phyloP scores from a whole-genome alignment of 805 yeast species.

The Zygosaccharomyces kombuchaensis region DNA sequence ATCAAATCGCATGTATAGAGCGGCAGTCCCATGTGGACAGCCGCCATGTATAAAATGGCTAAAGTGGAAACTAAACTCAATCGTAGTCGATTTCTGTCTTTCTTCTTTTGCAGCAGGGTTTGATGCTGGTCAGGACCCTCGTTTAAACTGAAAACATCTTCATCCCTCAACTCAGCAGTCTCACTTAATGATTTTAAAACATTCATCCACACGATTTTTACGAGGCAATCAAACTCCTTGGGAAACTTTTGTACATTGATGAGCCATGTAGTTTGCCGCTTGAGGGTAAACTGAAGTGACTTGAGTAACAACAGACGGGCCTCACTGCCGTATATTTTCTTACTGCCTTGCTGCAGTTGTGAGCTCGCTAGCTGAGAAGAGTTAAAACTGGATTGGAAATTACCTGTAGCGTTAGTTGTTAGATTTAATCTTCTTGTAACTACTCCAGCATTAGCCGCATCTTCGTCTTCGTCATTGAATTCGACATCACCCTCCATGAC shows the following conservation, averaged over 20 bases:
- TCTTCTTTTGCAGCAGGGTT: slow-evolving; percentile 6
- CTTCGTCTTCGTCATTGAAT: slow-evolving; percentile 78
- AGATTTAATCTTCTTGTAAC: slow-evolving; percentile 54
- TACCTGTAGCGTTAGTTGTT: slow-evolving; percentile 41
- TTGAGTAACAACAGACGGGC: slow-evolving; percentile 43
- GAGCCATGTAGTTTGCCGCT: slow-evolving; percentile 44
- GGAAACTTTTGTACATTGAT: slow-evolving; percentile 34
- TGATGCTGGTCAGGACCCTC: slow-evolving; percentile 15
- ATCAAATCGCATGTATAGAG: slow-evolving; percentile 48
- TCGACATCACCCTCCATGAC: slow-evolving; percentile 77
- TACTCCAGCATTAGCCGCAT: slow-evolving; percentile 36
- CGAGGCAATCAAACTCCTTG: slow-evolving; percentile 28
- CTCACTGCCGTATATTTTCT: slow-evolving; percentile 43
- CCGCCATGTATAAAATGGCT: slow-evolving; percentile 47
- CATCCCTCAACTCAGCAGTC: slow-evolving; percentile 3
- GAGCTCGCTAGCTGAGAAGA: slow-evolving; percentile 28
- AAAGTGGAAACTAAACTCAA: slow-evolving; percentile 28
- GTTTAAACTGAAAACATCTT: slow-evolving; percentile 13
- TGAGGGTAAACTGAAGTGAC: slow-evolving; percentile 49
- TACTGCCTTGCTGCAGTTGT: slow-evolving; percentile 11
- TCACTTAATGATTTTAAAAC: slow-evolving; percentile 19
- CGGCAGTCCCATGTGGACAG: slow-evolving; percentile 47
- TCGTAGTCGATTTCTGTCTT: slow-evolving; percentile 5
- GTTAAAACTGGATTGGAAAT: slow-evolving; percentile 34
- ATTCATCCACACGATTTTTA: slow-evolving; percentile 39